These are phyloP conservation scores for Parietaria judaica DNA, from an alignment of 306 rosid genomes.

Conservation along the genomic window DNA sequence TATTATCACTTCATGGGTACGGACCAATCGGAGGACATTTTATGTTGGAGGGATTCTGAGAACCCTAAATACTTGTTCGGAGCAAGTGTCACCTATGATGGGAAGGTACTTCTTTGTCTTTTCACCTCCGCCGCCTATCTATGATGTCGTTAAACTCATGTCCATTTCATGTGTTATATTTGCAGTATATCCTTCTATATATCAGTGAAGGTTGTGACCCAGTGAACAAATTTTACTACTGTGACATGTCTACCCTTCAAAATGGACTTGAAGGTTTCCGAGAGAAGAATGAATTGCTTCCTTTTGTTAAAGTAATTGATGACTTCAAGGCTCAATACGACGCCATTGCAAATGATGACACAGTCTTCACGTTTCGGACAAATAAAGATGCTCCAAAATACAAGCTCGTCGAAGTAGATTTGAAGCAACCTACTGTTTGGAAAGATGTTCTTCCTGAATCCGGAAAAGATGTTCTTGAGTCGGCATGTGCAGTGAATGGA, in stretches of 20 bases:
- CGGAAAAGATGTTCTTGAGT: constrained; percentile 71
- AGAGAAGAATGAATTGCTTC: constrained; percentile 54
- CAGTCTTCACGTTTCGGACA: constrained; percentile 63
- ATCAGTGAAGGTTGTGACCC: constrained; percentile 80
- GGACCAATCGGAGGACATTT: constrained; percentile 71
- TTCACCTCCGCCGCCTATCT: constrained; percentile 13
- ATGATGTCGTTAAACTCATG: neutral
- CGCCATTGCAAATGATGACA: constrained; percentile 71
- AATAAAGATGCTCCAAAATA: constrained; percentile 92
- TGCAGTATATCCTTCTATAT: constrained; percentile 58
- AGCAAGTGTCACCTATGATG: constrained; percentile 62
- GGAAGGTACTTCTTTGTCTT: constrained; percentile 44
- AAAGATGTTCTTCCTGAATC: constrained; percentile 63
- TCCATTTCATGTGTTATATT: constrained; percentile 11
- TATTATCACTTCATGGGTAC: constrained; percentile 81
- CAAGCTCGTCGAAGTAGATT: constrained; percentile 72
- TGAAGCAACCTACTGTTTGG: constrained; percentile 71
- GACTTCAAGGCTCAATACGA: constrained; percentile 59
- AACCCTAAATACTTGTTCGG: constrained; percentile 65
- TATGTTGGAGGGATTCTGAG: constrained; percentile 80
- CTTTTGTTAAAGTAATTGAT: constrained; percentile 68
- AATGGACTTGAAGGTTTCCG: constrained; percentile 57
- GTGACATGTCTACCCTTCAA: constrained; percentile 61
- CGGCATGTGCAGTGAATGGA: constrained; percentile 71
- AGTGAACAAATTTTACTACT: constrained; percentile 79